These are phyloP conservation scores for Inga laurina DNA, from an alignment of 306 rosid genomes.

Conservation along the genomic window DNA sequence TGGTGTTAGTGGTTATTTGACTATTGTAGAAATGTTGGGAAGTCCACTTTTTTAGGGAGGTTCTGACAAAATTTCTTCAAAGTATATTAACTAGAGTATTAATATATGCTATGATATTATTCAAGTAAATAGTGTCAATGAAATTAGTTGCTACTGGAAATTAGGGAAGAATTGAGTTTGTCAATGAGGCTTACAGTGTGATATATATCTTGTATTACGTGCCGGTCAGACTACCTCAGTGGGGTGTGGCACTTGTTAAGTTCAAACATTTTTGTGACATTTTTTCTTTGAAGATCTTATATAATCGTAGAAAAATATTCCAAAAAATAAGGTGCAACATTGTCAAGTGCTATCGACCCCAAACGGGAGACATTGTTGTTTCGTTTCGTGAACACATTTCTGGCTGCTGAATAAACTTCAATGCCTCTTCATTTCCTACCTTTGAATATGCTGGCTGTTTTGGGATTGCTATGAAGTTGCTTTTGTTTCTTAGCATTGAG, in stretches of 20 bases:
- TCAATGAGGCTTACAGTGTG: not conserved
- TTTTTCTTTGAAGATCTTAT: not conserved
- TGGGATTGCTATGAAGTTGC: not conserved
- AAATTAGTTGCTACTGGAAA: too few species aligned
- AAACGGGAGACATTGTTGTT: slow-evolving; percentile 11
- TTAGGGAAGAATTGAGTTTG: not conserved
- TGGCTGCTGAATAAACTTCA: not conserved
- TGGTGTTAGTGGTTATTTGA: not conserved
- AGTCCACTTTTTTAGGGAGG: not conserved
- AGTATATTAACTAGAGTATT: too few species aligned
- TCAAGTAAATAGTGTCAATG: too few species aligned
- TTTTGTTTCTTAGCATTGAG: slow-evolving; percentile 40
- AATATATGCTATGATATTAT: too few species aligned
- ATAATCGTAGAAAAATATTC: not conserved
- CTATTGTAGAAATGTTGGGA: not conserved
- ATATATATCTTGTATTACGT: not conserved
- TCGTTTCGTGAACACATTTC: slow-evolving; percentile 15
- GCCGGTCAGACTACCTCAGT: not conserved
- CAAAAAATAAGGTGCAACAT: not conserved
- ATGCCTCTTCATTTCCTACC: not conserved
- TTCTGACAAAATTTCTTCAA: not conserved
- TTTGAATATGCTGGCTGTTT: slow-evolving; percentile 36
- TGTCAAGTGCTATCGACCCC: not conserved
- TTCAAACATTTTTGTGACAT: not conserved
- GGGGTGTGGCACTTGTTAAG: not conserved